A percentile compares a stretch with the other conserved stretches of the same genome.
Conservation (phyloP, 768 basidiomycete genomes). For the Hypholoma fasciculare region DNA sequence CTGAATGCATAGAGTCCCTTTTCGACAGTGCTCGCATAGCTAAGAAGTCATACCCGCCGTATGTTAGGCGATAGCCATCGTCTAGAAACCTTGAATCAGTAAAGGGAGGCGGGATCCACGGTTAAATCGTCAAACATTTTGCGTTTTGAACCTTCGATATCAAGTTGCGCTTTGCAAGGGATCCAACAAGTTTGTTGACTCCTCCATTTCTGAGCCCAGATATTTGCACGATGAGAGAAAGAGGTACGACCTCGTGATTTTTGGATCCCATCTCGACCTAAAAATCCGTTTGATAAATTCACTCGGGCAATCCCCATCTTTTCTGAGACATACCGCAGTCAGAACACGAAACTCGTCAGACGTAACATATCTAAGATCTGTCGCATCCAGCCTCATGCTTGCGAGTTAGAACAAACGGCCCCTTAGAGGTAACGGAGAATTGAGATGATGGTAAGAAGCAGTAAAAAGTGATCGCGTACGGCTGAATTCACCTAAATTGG, state of each 20-base stretch:
- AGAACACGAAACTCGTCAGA: constrained; percentile 95
- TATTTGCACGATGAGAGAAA: constrained; percentile 85
- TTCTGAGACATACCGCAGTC: constrained; percentile 64
- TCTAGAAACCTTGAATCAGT: constrained; percentile 47
- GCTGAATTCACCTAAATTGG: constrained; percentile 9
- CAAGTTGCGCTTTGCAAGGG: constrained; percentile 88
- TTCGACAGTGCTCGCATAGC: constrained; percentile 93
- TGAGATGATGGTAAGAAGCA: constrained; percentile 1
- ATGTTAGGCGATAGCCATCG: constrained; percentile 95
- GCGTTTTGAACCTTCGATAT: constrained; percentile 89
- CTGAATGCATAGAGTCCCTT: constrained; percentile 83
- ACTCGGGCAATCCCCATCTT: not conserved
- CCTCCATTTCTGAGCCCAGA: constrained; percentile 92
- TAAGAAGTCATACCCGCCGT: constrained; percentile 97
- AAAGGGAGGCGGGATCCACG: not conserved
- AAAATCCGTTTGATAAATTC: constrained; percentile 4
- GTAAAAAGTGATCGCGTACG: constrained; percentile 16
- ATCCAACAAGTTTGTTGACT: constrained; percentile 89
- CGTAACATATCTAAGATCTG: constrained; percentile 90
- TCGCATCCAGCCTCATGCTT: constrained; percentile 90
- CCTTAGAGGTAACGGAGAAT: not conserved
- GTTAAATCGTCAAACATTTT: constrained; percentile 61
- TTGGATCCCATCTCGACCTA: constrained; percentile 98
- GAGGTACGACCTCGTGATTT: constrained; percentile 96
- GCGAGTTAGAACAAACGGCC: not conserved